These are phyloP conservation scores for Ceratocystis smalleyi DNA, from an alignment of 2,329 filamentous ascomycete species.

Conservation along the genomic window DNA sequence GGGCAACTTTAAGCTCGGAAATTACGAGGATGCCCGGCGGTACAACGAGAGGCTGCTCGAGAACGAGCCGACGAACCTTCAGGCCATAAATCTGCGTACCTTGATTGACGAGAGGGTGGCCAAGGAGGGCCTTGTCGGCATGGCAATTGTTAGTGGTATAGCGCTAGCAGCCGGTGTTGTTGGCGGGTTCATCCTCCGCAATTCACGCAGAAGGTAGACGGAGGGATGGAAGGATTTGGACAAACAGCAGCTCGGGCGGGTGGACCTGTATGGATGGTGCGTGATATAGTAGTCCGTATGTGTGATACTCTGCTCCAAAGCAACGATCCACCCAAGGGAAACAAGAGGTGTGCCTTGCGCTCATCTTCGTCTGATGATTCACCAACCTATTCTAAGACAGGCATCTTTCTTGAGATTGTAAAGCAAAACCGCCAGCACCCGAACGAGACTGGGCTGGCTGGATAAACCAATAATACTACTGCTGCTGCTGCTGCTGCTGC, in stretches of 20 bases:
- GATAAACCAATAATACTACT: too few relatives aligned
- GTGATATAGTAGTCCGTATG: not conserved
- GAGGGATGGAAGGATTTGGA: not conserved
- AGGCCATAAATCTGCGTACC: conserved; percentile 69
- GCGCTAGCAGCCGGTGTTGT: conserved; percentile 88
- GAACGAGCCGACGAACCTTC: conserved; percentile 79
- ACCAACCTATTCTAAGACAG: not conserved
- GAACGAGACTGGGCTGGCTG: too few relatives aligned
- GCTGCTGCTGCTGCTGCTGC: too few relatives aligned
- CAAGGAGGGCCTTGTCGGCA: conserved; percentile 83
- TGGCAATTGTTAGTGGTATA: conserved; percentile 85
- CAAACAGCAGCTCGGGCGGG: not conserved
- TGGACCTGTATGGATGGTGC: not conserved
- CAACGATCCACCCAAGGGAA: not conserved
- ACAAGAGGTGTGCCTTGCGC: too few relatives aligned
- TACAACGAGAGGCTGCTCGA: conserved; percentile 91
- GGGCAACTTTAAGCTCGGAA: conserved; percentile 95
- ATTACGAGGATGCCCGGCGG: conserved; percentile 83
- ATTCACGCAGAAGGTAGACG: conserved; percentile 43
- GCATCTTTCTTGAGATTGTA: not conserved
- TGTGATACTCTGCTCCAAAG: not conserved
- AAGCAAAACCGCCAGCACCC: not conserved
- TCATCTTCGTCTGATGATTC: not conserved
- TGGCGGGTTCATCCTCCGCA: conserved; percentile 70
- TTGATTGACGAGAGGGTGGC: conserved; percentile 94